Base-by-base conservation (phyloP, 176 grass and related monocot genomes). In the Hordeum vulgare region DNA sequence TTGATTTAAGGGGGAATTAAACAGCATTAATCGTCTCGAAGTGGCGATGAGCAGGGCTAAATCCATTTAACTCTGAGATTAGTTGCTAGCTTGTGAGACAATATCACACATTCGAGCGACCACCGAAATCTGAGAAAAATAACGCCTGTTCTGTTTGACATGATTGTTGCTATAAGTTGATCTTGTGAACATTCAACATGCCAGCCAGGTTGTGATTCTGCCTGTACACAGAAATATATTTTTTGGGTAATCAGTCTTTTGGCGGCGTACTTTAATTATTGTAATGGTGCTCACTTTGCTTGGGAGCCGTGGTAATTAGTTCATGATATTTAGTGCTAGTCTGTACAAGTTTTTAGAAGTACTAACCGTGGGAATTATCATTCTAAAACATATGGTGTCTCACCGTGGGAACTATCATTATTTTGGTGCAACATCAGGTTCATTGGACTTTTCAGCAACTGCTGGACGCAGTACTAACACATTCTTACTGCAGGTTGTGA, bases 401-500 rank as follows among this genome's bases (percentile, higher is more conserved):
- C 68, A 4, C 53, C 41, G 39, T 37, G 14, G 27, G n/a, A 54
- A 37, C 71, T 40, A 56, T 61, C 18, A 29, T 9, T 10, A 42
- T 45, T 61, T 71, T 78, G 8, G 6, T 61, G 8, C 37, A 17
- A 13, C 3, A 7, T 25, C 41, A 12, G 5, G 20, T 53, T 64
- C 47, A 65, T 11, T 24, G 12, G 39, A 35, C 47, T 71, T 24
- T 12, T 71, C 37, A 71, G 56, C 4, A 8, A 28, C 8, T 45
- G 13, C 37, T 27, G 35, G 11, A 6, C 49, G 11, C 9, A 7
- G 26, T 79, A 72, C 82, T 85, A 27, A 40, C 81, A 89, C 25
- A 9, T 66, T 80, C 51, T 58, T 71, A 25, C 41, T 89, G 56
- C 90, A 95, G 93, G 88, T 95, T 17, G 88, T 95, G 79, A 87